Conservation (phyloP, 768 basidiomycete genomes). For the Trametes punicea region DNA sequence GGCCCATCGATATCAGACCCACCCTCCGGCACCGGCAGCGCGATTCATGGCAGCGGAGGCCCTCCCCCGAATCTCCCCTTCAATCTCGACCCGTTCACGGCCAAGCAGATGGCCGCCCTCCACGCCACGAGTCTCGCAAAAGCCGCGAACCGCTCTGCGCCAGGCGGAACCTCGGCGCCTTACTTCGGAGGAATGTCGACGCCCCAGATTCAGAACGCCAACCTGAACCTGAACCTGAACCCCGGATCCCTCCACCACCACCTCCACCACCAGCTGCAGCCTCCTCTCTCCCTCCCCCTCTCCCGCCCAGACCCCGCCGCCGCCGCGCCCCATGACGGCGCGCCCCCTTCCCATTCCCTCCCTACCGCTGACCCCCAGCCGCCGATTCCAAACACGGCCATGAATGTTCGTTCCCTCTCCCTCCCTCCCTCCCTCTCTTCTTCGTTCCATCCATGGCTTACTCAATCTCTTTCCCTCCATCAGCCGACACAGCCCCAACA, state of each 20-base stretch:
- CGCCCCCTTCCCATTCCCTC: slow-evolving; percentile 18
- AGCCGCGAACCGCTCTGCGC: slow-evolving; percentile 49
- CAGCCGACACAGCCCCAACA: slow-evolving; percentile 33
- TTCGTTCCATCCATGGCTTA: slow-evolving; percentile 17
- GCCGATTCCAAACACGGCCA: slow-evolving; percentile 40
- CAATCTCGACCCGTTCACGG: slow-evolving; percentile 61
- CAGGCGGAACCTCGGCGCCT: slow-evolving; percentile 56
- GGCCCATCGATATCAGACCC: slow-evolving; percentile 10
- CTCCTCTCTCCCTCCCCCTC: background rate
- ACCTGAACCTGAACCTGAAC: slow-evolving; percentile 20
- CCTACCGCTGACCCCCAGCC: slow-evolving; percentile 45
- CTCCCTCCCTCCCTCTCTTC: background rate
- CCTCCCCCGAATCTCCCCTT: slow-evolving; percentile 29
- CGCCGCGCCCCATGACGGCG: slow-evolving; percentile 24
- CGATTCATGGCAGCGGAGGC: slow-evolving; percentile 3
- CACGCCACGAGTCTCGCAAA: slow-evolving; percentile 60
- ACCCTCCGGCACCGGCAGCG: background rate
- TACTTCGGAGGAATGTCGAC: slow-evolving; percentile 58
- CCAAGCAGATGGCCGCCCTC: slow-evolving; percentile 81
- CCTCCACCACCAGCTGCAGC: background rate
- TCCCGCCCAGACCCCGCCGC: slow-evolving; percentile 25
- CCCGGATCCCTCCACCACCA: background rate
- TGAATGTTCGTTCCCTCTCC: slow-evolving; percentile 31
- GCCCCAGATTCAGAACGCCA: background rate
- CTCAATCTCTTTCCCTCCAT: slow-evolving; percentile 33